Evolutionary conservation across 2,329 filamentous ascomycete genomes (phyloP).

Genomic region (Botrytis sinoallii): DNA sequence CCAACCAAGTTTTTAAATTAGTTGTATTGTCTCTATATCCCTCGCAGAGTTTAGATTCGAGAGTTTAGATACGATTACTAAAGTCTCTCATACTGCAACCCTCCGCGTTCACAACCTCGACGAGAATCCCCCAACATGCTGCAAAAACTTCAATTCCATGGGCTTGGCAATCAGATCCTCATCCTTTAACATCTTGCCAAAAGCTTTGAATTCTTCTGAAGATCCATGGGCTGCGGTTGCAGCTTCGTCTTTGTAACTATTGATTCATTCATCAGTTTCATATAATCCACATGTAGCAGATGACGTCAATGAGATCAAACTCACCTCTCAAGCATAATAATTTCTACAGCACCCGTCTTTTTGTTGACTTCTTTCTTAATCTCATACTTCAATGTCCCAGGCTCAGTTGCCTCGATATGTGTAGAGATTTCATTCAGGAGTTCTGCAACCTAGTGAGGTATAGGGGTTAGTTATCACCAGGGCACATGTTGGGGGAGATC

Average conservation of each 20-base stretch:
- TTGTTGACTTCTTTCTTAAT: constrained; percentile 30
- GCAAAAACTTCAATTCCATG: constrained; percentile 33
- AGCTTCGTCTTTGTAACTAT: constrained; percentile 34
- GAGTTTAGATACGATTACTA: not conserved
- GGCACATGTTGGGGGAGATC: not conserved
- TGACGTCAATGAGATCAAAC: not conserved
- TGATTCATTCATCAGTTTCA: not conserved
- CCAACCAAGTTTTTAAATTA: not conserved
- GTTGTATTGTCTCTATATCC: not conserved
- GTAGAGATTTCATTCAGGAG: constrained; percentile 28
- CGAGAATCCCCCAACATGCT: constrained; percentile 31
- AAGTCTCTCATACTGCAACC: too few species aligned
- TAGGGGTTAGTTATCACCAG: not conserved
- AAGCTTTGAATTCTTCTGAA: constrained; percentile 27
- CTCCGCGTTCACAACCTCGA: constrained; percentile 24
- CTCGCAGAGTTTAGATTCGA: not conserved
- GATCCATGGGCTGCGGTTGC: constrained; percentile 29
- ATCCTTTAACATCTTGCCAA: constrained; percentile 28
- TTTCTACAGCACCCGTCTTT: constrained; percentile 31
- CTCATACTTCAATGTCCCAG: constrained; percentile 33
- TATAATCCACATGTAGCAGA: not conserved
- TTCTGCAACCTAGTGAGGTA: constrained; percentile 29
- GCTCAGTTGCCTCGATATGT: constrained; percentile 32
- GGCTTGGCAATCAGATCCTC: constrained; percentile 30
- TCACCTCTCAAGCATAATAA: constrained; percentile 36